Base-by-base conservation (phyloP, 2,329 filamentous ascomycete genomes). In the Alternaria sp. region DNA sequence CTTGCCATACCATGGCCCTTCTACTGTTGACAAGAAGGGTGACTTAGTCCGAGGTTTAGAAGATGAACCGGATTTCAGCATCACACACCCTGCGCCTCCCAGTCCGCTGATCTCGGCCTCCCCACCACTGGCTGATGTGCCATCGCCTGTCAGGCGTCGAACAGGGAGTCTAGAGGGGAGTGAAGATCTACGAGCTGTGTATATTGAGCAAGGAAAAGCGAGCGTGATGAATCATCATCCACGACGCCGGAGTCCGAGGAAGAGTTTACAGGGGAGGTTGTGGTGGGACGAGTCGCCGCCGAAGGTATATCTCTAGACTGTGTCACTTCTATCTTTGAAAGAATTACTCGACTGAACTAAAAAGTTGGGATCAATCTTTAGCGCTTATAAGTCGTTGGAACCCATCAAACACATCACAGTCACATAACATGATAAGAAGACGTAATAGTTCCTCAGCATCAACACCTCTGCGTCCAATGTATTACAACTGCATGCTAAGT, bases 131-230 rank as follows among this genome's bases (percentile, higher is more conserved):
- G 46, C 22, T 12, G 20, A 22, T 8, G 46, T 41, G 3, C 36
- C 34, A 16, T 51, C 49, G 4, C 36, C 36, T 6, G 49, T 51
- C 22, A 51, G 28, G 36, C 32, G 52, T 4, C 52, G 52, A 26
- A 28, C 41, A 7, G 52, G 52, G 2, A 28, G 52, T 28, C 26
- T 38, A 9, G 42, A 47, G 9, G 28, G 30, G 3, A 47, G 41
- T 12, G 41, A 14, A 16, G n/a, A 47, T 39, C n/a, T 54, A 16
- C 28, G 52, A 16, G 28, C 28, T 14, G 41, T 38, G 5, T 54
- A 46, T 11, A 34, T 54, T 4, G 52, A 54, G n/a, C 52, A 54
- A 20, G 52, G 52, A n/a, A 49, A 30, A 49, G 46, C 46, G 30
- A 36, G 30, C 7, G 18, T 26, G 9, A 26, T 49, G 12, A 26